These are phyloP conservation scores for Lithospermum erythrorhizon DNA, from an alignment of 257 asterid species.

Conservation along the genomic window DNA sequence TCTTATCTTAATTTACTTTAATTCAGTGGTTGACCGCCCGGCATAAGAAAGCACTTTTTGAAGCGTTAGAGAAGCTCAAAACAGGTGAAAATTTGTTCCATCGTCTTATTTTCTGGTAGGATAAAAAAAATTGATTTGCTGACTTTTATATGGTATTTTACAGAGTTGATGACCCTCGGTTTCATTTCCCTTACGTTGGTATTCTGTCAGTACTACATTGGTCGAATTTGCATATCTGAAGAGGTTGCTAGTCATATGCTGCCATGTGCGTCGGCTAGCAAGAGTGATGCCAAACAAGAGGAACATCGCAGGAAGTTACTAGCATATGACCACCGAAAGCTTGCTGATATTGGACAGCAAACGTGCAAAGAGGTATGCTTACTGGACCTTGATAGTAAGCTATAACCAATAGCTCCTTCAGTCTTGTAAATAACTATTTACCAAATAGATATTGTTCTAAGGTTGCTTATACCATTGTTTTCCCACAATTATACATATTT, in stretches of 20 bases:
- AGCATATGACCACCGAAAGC: conserved; percentile 11
- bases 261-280: background rate
- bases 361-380: conserved; percentile 7
- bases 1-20: background rate
- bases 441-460: background rate
- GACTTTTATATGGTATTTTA: conserved; percentile 7
- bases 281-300: background rate
- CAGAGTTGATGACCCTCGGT: conserved; percentile 35
- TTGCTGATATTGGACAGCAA: background rate
- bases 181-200: background rate
- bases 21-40: background rate
- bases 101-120: background rate
- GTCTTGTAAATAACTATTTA: background rate
- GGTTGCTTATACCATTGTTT: background rate
- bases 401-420: background rate
- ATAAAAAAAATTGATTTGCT: too few species aligned
- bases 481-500: too few species aligned
- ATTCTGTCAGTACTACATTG: background rate
- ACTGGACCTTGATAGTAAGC: background rate
- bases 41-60: background rate
- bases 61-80: background rate
- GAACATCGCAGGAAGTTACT: background rate
- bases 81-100: background rate
- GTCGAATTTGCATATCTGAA: background rate
- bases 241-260: background rate